Evolutionary conservation across 768 basidiomycete species (phyloP), one percentile per base, ranked within the genome.

Genomic region (Russula abietina): DNA sequence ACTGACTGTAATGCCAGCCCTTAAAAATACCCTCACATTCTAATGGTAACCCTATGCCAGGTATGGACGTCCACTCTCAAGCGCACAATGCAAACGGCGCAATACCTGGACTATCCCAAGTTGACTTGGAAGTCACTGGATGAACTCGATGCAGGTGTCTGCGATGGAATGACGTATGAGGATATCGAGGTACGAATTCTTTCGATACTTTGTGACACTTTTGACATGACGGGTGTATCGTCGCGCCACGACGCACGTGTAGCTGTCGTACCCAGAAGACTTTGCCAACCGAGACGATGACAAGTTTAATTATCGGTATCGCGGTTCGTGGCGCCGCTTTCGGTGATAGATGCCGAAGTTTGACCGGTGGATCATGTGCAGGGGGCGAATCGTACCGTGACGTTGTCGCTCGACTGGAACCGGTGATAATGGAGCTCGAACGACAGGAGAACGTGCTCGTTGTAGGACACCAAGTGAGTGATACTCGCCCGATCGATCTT

Each of bases 141-240:
- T 70, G 97, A 99, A 74, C 80, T 99, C 28, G 97, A 99, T 73
- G 97, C 97, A 9, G 97, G 97, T 28, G 97, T 99, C 38, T 99
- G 97, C 70, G 97, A 99, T 74, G 97, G 89, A 17, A 98, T 99
- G 97, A 98, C 97, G 4, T 99, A 99, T 69, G 88, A 93, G 77
- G 96, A 98, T 80, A 98, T 99, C 61, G 95, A 95, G 81, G 95
- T 91, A 60, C 39, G 77, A 17, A 50, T 22, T 26, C 22, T 33
- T 30, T 30, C 8, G 3, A 30, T 30, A 30, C 36, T 36, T 49
- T 54, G 22, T 39, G 16, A 38, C 4, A 46, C 19, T 22, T 46
- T 46, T 22, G 45, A 46, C n/a, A n/a, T 43, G 19, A 11, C 4
- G 1, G 11, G 4, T 46, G 8, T 43, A n/a, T n/a, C n/a, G n/a